Conservation (phyloP, 2,329 filamentous ascomycete genomes). For the Lachnellula arida region DNA sequence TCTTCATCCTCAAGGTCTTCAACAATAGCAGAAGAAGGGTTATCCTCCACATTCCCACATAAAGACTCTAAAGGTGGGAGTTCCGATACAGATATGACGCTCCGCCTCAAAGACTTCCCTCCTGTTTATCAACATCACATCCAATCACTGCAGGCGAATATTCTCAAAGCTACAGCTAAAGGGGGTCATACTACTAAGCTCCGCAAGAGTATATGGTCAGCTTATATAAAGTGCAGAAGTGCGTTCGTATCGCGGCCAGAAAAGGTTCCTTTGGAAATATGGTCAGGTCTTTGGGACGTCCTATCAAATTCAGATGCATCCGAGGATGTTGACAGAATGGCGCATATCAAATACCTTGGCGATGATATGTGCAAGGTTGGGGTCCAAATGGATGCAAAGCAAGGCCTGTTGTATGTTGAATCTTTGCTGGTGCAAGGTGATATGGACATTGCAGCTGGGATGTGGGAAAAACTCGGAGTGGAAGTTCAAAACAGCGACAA, state of each 20-base stretch:
- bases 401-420: slow-evolving; percentile 64
- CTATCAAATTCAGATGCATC: slow-evolving; percentile 43
- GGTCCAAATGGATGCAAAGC: slow-evolving; percentile 48
- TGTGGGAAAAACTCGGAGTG: slow-evolving; percentile 32
- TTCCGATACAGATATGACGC: neutral
- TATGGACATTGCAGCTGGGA: slow-evolving; percentile 34
- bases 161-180: neutral
- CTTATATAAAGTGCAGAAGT: slow-evolving; percentile 46
- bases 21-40: neutral
- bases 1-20: neutral
- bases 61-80: neutral
- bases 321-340: slow-evolving; percentile 51
- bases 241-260: slow-evolving; percentile 43
- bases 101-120: slow-evolving; percentile 29
- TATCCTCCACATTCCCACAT: neutral
- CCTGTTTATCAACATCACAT: neutral
- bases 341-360: slow-evolving; percentile 56
- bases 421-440: slow-evolving; percentile 61
- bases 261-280: slow-evolving; percentile 54
- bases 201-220: slow-evolving; percentile 40
- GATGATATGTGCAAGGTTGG: slow-evolving; percentile 62
- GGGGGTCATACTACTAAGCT: slow-evolving; percentile 13
- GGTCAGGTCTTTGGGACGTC: slow-evolving; percentile 62
- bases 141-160: neutral
- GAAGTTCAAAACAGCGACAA: slow-evolving; percentile 32